Conservation (phyloP, 176 grass and related monocot species). For the Panicum miliaceum region DNA sequence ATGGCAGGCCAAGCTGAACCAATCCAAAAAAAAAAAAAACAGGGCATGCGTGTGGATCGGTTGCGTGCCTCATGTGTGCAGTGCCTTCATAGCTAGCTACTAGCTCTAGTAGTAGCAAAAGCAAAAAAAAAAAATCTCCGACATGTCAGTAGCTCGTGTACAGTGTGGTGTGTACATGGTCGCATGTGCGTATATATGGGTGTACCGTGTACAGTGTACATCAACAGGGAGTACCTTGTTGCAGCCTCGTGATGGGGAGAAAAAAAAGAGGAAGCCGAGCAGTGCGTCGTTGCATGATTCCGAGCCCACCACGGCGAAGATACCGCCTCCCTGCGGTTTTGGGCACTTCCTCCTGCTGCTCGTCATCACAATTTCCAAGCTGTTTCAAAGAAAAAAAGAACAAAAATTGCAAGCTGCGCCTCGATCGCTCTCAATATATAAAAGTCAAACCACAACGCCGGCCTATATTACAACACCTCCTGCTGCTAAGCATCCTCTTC, state of each 20-base stretch:
- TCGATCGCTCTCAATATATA: not conserved
- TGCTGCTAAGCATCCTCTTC: not conserved
- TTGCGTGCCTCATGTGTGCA: no score
- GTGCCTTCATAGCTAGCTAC: no score
- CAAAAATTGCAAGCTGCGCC: not conserved
- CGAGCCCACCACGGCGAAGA: slow-evolving; percentile 42
- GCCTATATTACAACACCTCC: no score
- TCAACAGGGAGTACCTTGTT: no score
- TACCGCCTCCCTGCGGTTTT: slow-evolving; percentile 40
- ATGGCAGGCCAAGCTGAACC: no score
- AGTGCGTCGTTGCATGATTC: slow-evolving; percentile 36
- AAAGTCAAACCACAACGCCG: not conserved
- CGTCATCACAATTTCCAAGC: not conserved
- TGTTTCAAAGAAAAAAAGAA: no score
- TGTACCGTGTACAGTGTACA: not conserved
- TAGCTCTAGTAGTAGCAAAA: no score
- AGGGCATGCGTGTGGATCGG: no score
- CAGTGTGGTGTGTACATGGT: no score
- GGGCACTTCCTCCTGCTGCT: slow-evolving; percentile 10
- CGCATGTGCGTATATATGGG: not conserved
- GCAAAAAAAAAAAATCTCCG: no score
- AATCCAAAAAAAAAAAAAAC: no score
- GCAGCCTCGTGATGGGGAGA: not conserved
- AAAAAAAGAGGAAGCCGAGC: not conserved
- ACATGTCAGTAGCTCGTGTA: no score